phyloP scores from a whole-genome alignment of 345 rosid species.

The Rhodomyrtus tomentosa region DNA sequence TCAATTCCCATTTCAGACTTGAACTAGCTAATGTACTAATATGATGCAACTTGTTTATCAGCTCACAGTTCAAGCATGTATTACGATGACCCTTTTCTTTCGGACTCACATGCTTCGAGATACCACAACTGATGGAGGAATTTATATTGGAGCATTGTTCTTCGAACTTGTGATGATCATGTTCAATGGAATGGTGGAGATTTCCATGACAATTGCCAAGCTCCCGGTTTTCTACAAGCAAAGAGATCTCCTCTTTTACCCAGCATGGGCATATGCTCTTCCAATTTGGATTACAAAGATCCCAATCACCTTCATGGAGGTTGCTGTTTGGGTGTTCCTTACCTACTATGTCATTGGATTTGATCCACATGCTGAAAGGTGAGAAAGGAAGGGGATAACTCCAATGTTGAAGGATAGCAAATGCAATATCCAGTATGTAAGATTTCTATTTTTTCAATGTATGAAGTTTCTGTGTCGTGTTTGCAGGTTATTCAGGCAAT shows the following conservation, averaged over 20 bases:
- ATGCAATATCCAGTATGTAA: background rate
- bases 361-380: slow-evolving; percentile 36
- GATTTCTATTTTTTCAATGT: background rate
- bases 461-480: background rate
- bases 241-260: slow-evolving; percentile 32
- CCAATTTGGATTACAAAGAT: slow-evolving; percentile 35
- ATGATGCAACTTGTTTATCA: background rate
- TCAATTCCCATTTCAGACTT: background rate
- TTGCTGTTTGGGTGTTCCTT: slow-evolving; percentile 19
- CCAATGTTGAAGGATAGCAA: background rate
- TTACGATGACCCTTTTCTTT: slow-evolving; percentile 26
- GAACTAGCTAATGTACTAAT: background rate
- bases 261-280: slow-evolving; percentile 31
- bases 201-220: slow-evolving; percentile 24
- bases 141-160: slow-evolving; percentile 26
- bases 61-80: slow-evolving; percentile 9
- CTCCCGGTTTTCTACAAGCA: slow-evolving; percentile 46
- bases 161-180: slow-evolving; percentile 6
- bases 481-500: slow-evolving; percentile 34
- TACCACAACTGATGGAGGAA: slow-evolving; percentile 6
- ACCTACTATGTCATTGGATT: slow-evolving; percentile 35
- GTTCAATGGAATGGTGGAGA: slow-evolving; percentile 23
- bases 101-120: slow-evolving; percentile 20
- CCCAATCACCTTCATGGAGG: slow-evolving; percentile 26
- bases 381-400: background rate